Evolutionary conservation across 768 basidiomycete species (phyloP).

Genomic region (Porphyrellus cyaneotinctus): DNA sequence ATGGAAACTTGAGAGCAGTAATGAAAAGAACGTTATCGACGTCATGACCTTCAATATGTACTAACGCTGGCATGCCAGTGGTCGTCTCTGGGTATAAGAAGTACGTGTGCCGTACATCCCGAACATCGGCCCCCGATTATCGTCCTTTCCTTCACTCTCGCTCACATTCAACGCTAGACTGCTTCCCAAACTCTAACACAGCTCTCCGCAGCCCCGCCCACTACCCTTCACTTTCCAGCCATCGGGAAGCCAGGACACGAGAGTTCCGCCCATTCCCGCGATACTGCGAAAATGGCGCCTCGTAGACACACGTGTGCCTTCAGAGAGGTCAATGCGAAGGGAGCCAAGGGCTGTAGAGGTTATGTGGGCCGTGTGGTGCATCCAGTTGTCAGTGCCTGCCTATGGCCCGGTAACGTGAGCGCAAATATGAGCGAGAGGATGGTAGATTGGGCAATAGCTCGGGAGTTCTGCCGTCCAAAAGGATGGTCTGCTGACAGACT

Average conservation of each 20-base stretch:
- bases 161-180: constrained; percentile 19
- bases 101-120: no score
- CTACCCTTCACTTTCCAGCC: constrained; percentile 47
- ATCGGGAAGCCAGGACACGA: constrained; percentile 64
- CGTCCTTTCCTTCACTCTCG: background rate
- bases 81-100: no score
- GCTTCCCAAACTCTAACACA: constrained; percentile 73
- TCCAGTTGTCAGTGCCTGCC: constrained; percentile 76
- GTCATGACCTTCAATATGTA: no score
- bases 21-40: no score
- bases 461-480: constrained; percentile 67
- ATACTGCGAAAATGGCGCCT: constrained; percentile 64
- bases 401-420: constrained; percentile 25
- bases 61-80: no score
- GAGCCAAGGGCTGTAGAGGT: constrained; percentile 49
- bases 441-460: constrained; percentile 37
- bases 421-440: background rate
- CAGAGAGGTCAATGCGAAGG: constrained; percentile 83
- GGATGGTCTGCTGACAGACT: constrained; percentile 79
- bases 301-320: constrained; percentile 91
- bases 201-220: constrained; percentile 77
- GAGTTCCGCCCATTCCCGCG: constrained; percentile 83
- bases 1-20: no score
- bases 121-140: no score
- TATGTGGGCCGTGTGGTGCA: constrained; percentile 80